Conservation (phyloP, 768 basidiomycete genomes). For the Tricholoma flavovirens region DNA sequence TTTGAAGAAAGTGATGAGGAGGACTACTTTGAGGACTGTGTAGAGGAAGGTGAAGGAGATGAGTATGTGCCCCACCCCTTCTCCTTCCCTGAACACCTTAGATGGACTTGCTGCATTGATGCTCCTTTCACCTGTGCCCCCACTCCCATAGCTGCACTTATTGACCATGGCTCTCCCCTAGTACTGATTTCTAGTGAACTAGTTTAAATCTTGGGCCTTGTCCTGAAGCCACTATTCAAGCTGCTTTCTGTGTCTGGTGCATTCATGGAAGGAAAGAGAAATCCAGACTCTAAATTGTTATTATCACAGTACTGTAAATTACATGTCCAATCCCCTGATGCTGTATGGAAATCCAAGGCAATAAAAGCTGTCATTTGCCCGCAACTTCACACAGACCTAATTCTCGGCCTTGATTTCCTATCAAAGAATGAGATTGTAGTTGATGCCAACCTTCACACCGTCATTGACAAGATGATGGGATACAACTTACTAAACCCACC, state of each 20-base stretch:
- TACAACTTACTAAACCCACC: constrained; percentile 11
- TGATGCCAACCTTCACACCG: background rate
- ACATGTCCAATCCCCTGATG: background rate
- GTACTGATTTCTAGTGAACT: background rate
- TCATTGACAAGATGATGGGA: background rate
- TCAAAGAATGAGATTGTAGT: background rate
- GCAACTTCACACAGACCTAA: background rate
- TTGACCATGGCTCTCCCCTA: background rate
- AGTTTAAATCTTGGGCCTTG: background rate
- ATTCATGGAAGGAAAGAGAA: background rate
- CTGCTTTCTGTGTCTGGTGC: background rate
- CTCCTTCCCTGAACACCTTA: background rate
- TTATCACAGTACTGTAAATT: background rate
- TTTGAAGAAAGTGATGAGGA: background rate
- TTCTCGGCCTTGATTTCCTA: constrained; percentile 3
- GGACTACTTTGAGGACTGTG: background rate
- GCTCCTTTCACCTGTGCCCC: background rate
- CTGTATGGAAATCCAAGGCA: background rate
- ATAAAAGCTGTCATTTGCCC: constrained; percentile 1
- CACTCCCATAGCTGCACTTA: too few relatives aligned
- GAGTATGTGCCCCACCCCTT: background rate
- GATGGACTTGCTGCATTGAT: background rate
- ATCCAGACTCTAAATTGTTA: background rate
- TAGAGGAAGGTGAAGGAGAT: background rate
- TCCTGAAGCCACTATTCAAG: background rate